A percentile compares a stretch with the other conserved stretches of the same genome.
phyloP scores from a whole-genome alignment of 495 filamentous ascomycete species.

The Aspergillus cavernicola region DNA sequence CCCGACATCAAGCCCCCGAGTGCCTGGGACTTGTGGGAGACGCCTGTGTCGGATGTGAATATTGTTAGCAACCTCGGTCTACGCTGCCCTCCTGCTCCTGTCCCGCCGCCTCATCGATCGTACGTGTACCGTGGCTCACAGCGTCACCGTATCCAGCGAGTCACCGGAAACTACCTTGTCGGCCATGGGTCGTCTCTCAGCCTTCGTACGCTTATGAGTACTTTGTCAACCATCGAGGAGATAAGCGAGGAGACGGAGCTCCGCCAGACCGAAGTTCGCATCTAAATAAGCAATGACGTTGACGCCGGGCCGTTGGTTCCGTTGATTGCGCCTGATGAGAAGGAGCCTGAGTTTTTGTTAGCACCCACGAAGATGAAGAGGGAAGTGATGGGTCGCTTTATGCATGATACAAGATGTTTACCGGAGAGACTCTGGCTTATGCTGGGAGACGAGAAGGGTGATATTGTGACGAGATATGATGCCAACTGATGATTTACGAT shows the following conservation, averaged over 20 bases:
- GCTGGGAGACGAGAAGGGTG: too few species aligned
- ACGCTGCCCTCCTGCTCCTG: neutral
- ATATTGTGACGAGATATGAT: too few species aligned
- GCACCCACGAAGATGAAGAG: neutral
- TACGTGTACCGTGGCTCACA: neutral
- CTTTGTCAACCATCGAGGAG: conserved; percentile 13
- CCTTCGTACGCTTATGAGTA: neutral
- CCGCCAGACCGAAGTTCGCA: neutral
- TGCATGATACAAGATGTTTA: neutral
- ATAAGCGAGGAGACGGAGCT: conserved; percentile 3
- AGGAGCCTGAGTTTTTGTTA: neutral
- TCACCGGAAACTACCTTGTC: neutral
- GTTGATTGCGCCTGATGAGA: neutral
- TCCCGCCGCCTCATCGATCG: neutral
- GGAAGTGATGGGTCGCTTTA: neutral
- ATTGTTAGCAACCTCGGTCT: conserved; percentile 14
- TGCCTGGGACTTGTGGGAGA: conserved; percentile 15
- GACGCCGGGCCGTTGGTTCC: neutral
- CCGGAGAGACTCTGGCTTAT: too few species aligned
- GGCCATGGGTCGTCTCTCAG: neutral
- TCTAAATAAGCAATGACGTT: neutral
- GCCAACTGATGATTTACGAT: too few species aligned
- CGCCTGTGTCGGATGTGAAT: conserved; percentile 6
- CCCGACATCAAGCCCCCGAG: conserved; percentile 16
- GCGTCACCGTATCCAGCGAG: neutral